phyloP scores from a whole-genome alignment of 2,329 filamentous ascomycete genomes.

The Exserohilum rostratum region DNA sequence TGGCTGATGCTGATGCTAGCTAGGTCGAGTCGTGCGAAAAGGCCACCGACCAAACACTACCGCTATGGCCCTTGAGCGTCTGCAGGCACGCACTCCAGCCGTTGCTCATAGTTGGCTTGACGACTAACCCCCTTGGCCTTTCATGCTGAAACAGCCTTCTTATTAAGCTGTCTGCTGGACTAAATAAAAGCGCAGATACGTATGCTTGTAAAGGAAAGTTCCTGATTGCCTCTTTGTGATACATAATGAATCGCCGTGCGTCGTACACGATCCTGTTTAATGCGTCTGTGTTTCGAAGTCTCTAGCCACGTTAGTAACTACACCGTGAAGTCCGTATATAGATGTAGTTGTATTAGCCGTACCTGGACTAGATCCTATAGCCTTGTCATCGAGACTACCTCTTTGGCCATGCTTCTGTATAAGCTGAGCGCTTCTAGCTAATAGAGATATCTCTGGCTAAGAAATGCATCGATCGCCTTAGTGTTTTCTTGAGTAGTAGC shows the following conservation, averaged over 20 bases:
- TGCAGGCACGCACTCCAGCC: constrained; percentile 14
- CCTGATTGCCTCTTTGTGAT: constrained; percentile 19
- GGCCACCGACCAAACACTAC: constrained; percentile 12
- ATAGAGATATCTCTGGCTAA: not conserved
- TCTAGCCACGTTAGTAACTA: not conserved
- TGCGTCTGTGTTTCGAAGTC: not conserved
- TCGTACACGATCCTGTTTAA: constrained; percentile 12
- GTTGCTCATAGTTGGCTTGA: not conserved
- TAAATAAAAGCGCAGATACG: constrained; percentile 5
- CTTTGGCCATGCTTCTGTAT: no score
- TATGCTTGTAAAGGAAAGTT: constrained; percentile 10
- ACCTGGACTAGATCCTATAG: not conserved
- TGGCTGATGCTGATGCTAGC: not conserved
- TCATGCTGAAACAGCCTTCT: not conserved
- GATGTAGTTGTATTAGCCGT: not conserved
- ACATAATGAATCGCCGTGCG: constrained; percentile 24
- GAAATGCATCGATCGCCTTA: not conserved
- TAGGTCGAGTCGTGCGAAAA: constrained; percentile 15
- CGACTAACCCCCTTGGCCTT: not conserved
- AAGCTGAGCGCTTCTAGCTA: not conserved
- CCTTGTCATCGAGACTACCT: no score
- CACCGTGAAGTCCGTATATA: not conserved
- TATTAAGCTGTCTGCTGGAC: not conserved
- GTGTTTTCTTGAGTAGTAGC: not conserved
- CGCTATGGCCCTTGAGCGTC: constrained; percentile 24